These are phyloP conservation scores for Leucosporidium creatinivorum DNA, from an alignment of 768 basidiomycete species.

Conservation along the genomic window DNA sequence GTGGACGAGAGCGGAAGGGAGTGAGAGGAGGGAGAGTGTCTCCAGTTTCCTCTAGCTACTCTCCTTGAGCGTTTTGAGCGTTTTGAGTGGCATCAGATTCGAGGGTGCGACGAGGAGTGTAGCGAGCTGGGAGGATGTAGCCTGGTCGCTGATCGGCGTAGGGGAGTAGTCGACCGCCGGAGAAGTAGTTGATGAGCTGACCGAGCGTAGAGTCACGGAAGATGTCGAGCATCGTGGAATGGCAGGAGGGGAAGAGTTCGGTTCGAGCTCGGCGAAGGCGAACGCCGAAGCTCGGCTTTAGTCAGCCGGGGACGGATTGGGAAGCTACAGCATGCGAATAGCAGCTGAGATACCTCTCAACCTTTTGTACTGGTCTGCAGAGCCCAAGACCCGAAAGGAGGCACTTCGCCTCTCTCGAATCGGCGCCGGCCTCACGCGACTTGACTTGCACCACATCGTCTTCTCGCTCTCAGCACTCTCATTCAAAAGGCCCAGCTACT, in stretches of 20 bases:
- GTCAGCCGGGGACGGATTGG: too few species aligned
- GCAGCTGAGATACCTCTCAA: too few species aligned
- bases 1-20: background rate
- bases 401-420: too few species aligned
- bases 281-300: too few species aligned
- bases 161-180: slow-evolving; percentile 19
- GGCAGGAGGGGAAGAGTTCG: background rate
- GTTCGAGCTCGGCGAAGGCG: background rate
- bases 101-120: slow-evolving; percentile 1
- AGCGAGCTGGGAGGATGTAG: slow-evolving; percentile 21
- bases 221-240: background rate
- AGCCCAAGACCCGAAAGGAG: too few species aligned
- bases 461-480: background rate
- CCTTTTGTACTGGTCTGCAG: too few species aligned
- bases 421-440: background rate
- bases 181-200: slow-evolving; percentile 27
- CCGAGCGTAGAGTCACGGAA: slow-evolving; percentile 33
- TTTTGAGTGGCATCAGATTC: background rate
- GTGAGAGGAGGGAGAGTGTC: background rate
- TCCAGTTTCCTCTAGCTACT: background rate
- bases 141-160: slow-evolving; percentile 32
- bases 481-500: background rate
- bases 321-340: too few species aligned
- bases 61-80: background rate
- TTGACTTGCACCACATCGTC: background rate